These are phyloP conservation scores for Fusarium solani-melongenae DNA, from an alignment of 2,329 filamentous ascomycete genomes.

Conservation along the genomic window DNA sequence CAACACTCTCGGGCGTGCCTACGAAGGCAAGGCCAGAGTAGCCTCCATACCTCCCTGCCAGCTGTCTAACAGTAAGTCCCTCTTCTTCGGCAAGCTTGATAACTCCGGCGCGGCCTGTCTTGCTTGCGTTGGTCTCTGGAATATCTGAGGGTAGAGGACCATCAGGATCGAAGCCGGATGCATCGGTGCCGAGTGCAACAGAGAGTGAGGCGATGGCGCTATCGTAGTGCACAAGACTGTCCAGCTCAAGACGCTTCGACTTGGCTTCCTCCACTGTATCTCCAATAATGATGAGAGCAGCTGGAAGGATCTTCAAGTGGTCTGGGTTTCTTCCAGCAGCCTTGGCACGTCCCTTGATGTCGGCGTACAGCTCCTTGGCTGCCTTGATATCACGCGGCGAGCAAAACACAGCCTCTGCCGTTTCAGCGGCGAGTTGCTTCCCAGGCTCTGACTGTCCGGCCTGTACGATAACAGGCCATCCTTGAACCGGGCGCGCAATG, in stretches of 20 bases:
- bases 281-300: constrained; percentile 61
- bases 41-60: constrained; percentile 61
- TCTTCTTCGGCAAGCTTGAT: constrained; percentile 58
- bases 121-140: constrained; percentile 65
- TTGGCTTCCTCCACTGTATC: constrained; percentile 61
- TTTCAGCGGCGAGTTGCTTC: constrained; percentile 62
- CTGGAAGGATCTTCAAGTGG: constrained; percentile 63
- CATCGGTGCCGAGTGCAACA: constrained; percentile 59
- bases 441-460: constrained; percentile 65
- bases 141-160: constrained; percentile 59
- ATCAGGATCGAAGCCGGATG: constrained; percentile 60
- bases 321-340: constrained; percentile 57
- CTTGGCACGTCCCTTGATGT: constrained; percentile 60
- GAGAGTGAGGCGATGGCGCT: constrained; percentile 65
- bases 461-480: constrained; percentile 67
- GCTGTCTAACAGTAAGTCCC: constrained; percentile 60
- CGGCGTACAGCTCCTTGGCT: constrained; percentile 60
- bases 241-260: constrained; percentile 59
- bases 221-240: constrained; percentile 65
- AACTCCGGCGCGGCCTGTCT: constrained; percentile 57
- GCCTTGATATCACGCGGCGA: constrained; percentile 57
- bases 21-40: constrained; percentile 63
- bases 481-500: constrained; percentile 63
- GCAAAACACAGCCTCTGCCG: constrained; percentile 64
- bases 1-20: constrained; percentile 59